Percentiles rank a stretch among this genome's conserved stretches.
Evolutionary conservation across 495 filamentous ascomycete genomes (phyloP).

Genomic region (Clavariopsis aquatica): DNA sequence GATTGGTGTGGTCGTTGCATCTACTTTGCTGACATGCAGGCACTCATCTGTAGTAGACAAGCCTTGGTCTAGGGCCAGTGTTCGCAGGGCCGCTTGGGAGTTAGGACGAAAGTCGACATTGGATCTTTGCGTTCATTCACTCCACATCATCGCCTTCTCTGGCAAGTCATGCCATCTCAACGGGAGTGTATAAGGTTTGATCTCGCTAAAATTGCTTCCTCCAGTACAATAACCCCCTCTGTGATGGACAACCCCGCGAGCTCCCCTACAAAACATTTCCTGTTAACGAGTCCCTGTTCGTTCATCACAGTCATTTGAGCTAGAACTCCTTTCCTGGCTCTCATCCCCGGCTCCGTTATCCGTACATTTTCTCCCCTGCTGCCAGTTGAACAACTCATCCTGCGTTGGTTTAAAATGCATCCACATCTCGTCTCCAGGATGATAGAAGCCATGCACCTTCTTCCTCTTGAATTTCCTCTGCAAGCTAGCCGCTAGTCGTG

Average conservation of each 20-base stretch:
- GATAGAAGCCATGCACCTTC: slow-evolving; percentile 33
- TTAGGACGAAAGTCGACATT: no score
- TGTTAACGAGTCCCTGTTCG: slow-evolving; percentile 39
- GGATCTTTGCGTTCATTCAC: no score
- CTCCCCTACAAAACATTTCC: slow-evolving; percentile 33
- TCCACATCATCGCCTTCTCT: no score
- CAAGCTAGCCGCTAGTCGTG: slow-evolving; percentile 44
- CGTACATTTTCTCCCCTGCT: not conserved
- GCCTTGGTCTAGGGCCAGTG: no score
- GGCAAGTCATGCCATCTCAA: no score
- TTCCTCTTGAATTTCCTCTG: slow-evolving; percentile 37
- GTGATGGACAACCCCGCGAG: slow-evolving; percentile 9
- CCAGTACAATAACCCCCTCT: no score
- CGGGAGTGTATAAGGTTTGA: no score
- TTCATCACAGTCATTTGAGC: slow-evolving; percentile 36
- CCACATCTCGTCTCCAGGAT: slow-evolving; percentile 51
- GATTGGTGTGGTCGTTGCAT: not conserved
- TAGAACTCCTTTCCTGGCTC: slow-evolving; percentile 18
- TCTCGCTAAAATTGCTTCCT: not conserved
- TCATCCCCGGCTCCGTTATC: slow-evolving; percentile 32
- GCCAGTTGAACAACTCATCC: slow-evolving; percentile 49
- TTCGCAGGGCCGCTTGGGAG: no score
- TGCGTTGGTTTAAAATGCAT: slow-evolving; percentile 56
- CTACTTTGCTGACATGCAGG: slow-evolving; percentile 5
- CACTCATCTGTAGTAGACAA: not conserved